These are phyloP conservation scores for Nothomitra cinnamomea DNA, from an alignment of 2,329 filamentous ascomycete genomes.

Conservation along the genomic window DNA sequence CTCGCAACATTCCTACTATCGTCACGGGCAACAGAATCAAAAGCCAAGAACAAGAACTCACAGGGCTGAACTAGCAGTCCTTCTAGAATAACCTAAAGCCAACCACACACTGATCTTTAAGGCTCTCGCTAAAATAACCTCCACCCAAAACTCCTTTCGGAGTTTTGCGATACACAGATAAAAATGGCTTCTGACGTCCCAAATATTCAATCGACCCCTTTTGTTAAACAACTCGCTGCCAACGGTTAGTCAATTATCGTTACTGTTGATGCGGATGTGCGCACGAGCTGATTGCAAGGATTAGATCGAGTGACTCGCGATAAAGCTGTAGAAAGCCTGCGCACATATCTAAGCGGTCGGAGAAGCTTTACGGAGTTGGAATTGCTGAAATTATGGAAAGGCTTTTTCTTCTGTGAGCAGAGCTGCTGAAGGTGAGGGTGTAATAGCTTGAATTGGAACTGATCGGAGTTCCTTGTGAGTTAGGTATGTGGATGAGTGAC, in stretches of 20 bases:
- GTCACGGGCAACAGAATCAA: too few species aligned
- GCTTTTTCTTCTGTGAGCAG: slow-evolving; percentile 61
- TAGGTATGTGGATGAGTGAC: slow-evolving; percentile 82
- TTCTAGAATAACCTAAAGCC: too few species aligned
- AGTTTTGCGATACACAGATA: too few species aligned
- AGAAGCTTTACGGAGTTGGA: slow-evolving; percentile 48
- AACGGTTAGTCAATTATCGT: slow-evolving; percentile 36
- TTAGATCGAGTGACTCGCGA: slow-evolving; percentile 64
- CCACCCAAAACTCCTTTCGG: too few species aligned
- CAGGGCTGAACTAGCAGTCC: too few species aligned
- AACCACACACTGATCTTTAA: too few species aligned
- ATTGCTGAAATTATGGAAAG: slow-evolving; percentile 82
- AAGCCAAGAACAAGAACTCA: too few species aligned
- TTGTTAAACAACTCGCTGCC: slow-evolving; percentile 21
- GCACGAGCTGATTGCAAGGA: background rate
- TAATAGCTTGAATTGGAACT: background rate
- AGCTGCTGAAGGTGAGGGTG: background rate
- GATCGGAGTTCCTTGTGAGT: slow-evolving; percentile 7
- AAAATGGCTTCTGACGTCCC: slow-evolving; percentile 1
- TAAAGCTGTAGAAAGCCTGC: slow-evolving; percentile 59
- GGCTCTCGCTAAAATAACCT: too few species aligned
- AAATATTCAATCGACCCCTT: slow-evolving; percentile 12
- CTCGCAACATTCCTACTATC: too few species aligned
- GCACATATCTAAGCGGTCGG: slow-evolving; percentile 54
- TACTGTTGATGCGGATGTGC: background rate